Conservation (phyloP, 2,329 filamentous ascomycete species). For the Sclerotinia trifoliorum region DNA sequence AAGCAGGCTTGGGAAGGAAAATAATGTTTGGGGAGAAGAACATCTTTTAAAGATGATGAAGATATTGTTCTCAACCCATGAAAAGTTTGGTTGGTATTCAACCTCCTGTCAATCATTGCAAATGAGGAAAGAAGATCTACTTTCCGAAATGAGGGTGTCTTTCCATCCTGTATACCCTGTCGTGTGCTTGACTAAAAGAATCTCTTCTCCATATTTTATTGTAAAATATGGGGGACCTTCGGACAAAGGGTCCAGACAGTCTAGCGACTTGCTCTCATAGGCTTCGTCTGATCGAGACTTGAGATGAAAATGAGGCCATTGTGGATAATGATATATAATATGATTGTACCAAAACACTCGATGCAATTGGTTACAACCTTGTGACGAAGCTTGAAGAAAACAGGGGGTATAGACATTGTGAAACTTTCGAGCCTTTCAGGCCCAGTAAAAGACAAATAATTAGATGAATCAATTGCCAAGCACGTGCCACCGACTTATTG, state of each 20-base stretch:
- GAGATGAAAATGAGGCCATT: slow-evolving; percentile 4
- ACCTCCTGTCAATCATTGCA: slow-evolving; percentile 15
- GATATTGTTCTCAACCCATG: slow-evolving; percentile 2
- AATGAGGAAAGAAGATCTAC: slow-evolving; percentile 5
- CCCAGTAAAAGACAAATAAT: background rate
- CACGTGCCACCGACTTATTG: background rate
- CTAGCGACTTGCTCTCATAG: slow-evolving; percentile 1
- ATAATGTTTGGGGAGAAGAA: slow-evolving; percentile 10
- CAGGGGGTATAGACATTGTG: background rate
- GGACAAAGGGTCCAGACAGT: background rate
- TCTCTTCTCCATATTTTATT: slow-evolving; percentile 11
- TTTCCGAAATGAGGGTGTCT: slow-evolving; percentile 23
- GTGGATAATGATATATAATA: background rate
- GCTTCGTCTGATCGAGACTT: background rate
- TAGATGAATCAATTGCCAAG: background rate
- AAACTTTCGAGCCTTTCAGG: background rate
- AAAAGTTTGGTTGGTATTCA: background rate
- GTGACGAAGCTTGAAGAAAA: background rate
- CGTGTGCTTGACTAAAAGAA: background rate
- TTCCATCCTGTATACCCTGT: background rate
- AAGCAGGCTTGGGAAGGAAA: slow-evolving; percentile 5
- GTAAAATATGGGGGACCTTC: slow-evolving; percentile 11
- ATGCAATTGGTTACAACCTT: background rate
- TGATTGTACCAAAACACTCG: background rate
- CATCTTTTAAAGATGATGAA: slow-evolving; percentile 19